Evolutionary conservation across 192 early-diverging fungal species (phyloP).

Genomic region (Glomus cerebriforme): DNA sequence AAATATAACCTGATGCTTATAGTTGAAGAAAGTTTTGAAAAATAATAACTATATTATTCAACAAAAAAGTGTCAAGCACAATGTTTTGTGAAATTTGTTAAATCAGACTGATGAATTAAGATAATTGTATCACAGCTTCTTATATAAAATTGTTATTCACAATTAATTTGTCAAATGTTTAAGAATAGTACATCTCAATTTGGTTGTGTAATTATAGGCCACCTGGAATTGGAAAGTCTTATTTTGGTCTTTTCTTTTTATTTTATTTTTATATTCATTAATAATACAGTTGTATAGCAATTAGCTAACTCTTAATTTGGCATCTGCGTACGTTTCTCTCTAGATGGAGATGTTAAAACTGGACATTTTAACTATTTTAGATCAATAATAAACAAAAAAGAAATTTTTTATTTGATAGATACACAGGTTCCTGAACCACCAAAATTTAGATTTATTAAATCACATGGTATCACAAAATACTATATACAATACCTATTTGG

Average conservation of each 20-base stretch:
- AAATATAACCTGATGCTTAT: neutral
- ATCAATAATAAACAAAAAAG: neutral
- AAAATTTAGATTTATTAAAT: neutral
- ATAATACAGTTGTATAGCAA: neutral
- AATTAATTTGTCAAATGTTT: neutral
- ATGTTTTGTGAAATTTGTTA: neutral
- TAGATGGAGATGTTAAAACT: slow-evolving; percentile 7
- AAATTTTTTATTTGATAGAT: neutral
- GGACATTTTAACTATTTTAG: neutral
- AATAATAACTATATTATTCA: neutral
- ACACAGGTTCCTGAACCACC: slow-evolving; percentile 1
- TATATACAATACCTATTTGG: slow-evolving; percentile 25
- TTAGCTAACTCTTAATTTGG: neutral
- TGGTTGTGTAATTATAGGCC: slow-evolving; percentile 9
- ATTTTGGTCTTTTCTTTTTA: slow-evolving; percentile 11
- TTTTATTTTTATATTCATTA: neutral
- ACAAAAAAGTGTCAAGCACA: neutral
- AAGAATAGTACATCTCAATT: neutral
- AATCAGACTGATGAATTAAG: neutral
- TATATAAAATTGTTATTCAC: slow-evolving; percentile 14
- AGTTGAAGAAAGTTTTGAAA: too few species aligned
- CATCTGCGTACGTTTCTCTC: neutral
- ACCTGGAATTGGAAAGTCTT: slow-evolving; percentile 19
- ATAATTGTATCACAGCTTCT: neutral
- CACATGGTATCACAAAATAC: slow-evolving; percentile 13